Base-by-base conservation (phyloP, 225 moss, liverwort and hornwort species). In the Marchantia paleacea region DNA sequence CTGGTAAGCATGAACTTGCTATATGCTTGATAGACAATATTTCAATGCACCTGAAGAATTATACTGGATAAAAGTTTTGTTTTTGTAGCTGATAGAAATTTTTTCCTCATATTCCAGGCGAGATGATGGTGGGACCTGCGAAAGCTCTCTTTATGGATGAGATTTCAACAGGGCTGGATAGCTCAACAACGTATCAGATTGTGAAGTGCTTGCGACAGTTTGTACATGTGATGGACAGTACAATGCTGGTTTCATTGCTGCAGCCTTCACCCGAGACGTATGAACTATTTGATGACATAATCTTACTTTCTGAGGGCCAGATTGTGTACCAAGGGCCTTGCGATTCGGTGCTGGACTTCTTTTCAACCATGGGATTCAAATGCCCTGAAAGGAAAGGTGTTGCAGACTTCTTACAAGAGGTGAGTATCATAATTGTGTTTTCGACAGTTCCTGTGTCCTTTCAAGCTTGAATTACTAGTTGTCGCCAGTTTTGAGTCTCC, bases 81-180 rank as follows among this genome's bases (percentile, higher is more conserved):
- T 51, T 20, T 39, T 12, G 39, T 24, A 50, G 11, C n/a, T 50
- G 50, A 51, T 19, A 20, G 24, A 11, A 10, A 1, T 52, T 18
- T 54, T 18, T n/a, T 28, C 8, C 28, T 74, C 18, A 70, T 58
- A 47, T 50, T 81, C 39, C 75, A 87, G 88, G 86, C 9, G 89
- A 89, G 75, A 89, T 89, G 89, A 70, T 89, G 63, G 89, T 89
- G 65, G 89, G 89, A 55, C 89, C 89, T 69, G 72, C 89, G 16
- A 89, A 86, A 72, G 89, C 86, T n/a, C 61, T 89, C 48, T 86
- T 89, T 51, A 89, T 89, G 89, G 89, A 89, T 78, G 86, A 86
- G 75, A 89, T 89, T 55, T 89, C 86, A 26, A 89, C 89, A 52
- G 89, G 89, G 20, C 80, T 89, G 60, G 89, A 89, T 78, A 89